A percentile compares a stretch with the other conserved stretches of the same genome.
Conservation (phyloP, 345 rosid species). For the Draba incana region DNA sequence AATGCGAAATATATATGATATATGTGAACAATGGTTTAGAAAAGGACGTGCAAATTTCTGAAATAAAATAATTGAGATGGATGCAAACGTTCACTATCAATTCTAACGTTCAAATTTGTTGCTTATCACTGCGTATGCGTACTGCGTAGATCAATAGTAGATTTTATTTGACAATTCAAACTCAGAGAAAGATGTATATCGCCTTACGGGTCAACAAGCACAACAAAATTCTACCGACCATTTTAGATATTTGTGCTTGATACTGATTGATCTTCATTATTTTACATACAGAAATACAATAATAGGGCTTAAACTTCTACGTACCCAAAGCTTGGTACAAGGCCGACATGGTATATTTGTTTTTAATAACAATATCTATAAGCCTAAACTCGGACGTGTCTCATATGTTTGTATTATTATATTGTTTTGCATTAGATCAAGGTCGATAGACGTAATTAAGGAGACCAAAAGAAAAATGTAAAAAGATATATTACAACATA, state of each 20-base stretch:
- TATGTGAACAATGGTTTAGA: slow-evolving; percentile 22
- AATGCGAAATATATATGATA: slow-evolving; percentile 1
- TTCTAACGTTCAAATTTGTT: slow-evolving; percentile 17
- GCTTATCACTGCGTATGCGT: slow-evolving; percentile 11
- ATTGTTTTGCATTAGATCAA: slow-evolving; percentile 5
- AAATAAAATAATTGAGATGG: slow-evolving; percentile 26
- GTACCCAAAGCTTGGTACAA: slow-evolving; percentile 12
- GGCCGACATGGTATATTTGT: slow-evolving; percentile 29
- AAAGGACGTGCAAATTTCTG: slow-evolving; percentile 18
- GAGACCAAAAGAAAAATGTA: neutral
- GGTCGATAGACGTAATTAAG: neutral
- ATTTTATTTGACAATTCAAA: slow-evolving; percentile 40
- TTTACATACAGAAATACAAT: slow-evolving; percentile 5
- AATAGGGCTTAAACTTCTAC: slow-evolving; percentile 24
- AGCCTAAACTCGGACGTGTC: slow-evolving; percentile 15
- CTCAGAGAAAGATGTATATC: slow-evolving; percentile 8
- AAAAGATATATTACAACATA: neutral
- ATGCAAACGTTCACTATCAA: slow-evolving; percentile 7
- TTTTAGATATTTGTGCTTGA: slow-evolving; percentile 25
- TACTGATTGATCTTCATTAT: slow-evolving; percentile 19
- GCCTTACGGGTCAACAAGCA: slow-evolving; percentile 40
- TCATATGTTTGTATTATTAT: slow-evolving; percentile 9
- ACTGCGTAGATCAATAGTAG: slow-evolving; percentile 24
- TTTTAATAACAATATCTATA: slow-evolving; percentile 12
- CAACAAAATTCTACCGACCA: slow-evolving; percentile 38